Percentiles rank a stretch among this genome's conserved stretches.
These are phyloP conservation scores for Backusella mclennaniae DNA, from an alignment of 192 early-diverging fungal genomes.

Conservation along the genomic window DNA sequence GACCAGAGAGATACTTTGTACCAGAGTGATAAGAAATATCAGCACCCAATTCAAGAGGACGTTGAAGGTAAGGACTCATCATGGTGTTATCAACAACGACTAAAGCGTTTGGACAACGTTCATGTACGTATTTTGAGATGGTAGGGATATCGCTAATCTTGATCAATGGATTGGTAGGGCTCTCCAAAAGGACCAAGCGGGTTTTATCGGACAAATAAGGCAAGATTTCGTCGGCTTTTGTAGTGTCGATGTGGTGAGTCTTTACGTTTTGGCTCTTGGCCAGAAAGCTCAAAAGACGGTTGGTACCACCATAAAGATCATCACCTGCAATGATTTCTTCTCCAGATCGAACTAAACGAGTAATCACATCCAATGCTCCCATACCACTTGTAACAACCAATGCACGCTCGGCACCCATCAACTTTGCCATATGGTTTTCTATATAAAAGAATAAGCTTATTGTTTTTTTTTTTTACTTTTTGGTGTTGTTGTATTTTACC, in stretches of 20 bases:
- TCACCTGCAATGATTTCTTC: conserved; percentile 94
- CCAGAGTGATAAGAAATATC: conserved; percentile 96
- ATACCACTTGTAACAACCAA: conserved; percentile 91
- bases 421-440: conserved; percentile 92
- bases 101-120: conserved; percentile 70
- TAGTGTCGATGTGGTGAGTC: conserved; percentile 93
- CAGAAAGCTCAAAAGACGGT: conserved; percentile 88
- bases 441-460: not conserved
- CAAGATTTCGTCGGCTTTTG: conserved; percentile 57
- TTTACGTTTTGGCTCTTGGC: conserved; percentile 74
- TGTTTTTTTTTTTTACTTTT: not conserved
- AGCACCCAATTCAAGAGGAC: conserved; percentile 85
- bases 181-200: conserved; percentile 85
- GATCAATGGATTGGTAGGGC: conserved; percentile 96
- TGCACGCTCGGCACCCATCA: conserved; percentile 86
- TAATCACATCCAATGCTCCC: conserved; percentile 91
- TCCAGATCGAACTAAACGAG: conserved; percentile 81
- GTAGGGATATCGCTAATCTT: conserved; percentile 88
- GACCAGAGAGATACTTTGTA: conserved; percentile 96
- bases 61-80: conserved; percentile 96
- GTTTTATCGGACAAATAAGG: conserved; percentile 74
- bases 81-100: conserved; percentile 99
- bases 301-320: conserved; percentile 97
- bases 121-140: conserved; percentile 72
- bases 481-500: conserved; percentile 44